Conservation (phyloP, 345 rosid genomes). For the Toxicodendron radicans region DNA sequence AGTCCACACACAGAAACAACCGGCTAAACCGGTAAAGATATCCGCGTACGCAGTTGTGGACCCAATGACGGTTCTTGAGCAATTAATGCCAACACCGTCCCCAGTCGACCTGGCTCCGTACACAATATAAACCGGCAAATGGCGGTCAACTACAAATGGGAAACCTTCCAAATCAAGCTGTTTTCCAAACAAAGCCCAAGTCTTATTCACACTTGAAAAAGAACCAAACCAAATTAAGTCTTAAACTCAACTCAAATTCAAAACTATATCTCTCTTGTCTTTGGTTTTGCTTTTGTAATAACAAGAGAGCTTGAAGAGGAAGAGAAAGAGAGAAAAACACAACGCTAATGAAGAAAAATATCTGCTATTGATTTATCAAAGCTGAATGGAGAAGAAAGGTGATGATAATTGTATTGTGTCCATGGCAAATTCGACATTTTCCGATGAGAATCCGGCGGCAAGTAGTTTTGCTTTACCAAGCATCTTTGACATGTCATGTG, state of each 20-base stretch:
- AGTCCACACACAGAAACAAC: conserved; percentile 13
- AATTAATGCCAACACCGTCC: conserved; percentile 70
- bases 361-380: conserved; percentile 20
- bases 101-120: conserved; percentile 29
- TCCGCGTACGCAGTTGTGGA: conserved; percentile 37
- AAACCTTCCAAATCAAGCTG: conserved; percentile 64
- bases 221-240: not conserved
- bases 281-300: not conserved
- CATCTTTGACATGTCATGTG: conserved; percentile 63
- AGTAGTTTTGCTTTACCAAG: conserved; percentile 24
- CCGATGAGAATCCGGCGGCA: conserved; percentile 46
- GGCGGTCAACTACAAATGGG: conserved; percentile 58
- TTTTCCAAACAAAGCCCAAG: conserved; percentile 47
- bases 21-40: conserved; percentile 41
- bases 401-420: conserved; percentile 18
- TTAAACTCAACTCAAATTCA: not conserved
- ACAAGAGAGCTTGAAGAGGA: conserved; percentile 13
- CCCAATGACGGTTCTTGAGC: conserved; percentile 29
- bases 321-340: conserved; percentile 16
- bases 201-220: conserved; percentile 49
- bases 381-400: conserved; percentile 35
- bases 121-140: conserved; percentile 48
- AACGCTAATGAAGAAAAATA: conserved; percentile 28
- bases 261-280: conserved; percentile 16
- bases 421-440: conserved; percentile 45